A percentile compares a stretch with the other conserved stretches of the same genome.
phyloP scores from a whole-genome alignment of 164 flowering plant genomes.

The Chloranthus sessilifolius region DNA sequence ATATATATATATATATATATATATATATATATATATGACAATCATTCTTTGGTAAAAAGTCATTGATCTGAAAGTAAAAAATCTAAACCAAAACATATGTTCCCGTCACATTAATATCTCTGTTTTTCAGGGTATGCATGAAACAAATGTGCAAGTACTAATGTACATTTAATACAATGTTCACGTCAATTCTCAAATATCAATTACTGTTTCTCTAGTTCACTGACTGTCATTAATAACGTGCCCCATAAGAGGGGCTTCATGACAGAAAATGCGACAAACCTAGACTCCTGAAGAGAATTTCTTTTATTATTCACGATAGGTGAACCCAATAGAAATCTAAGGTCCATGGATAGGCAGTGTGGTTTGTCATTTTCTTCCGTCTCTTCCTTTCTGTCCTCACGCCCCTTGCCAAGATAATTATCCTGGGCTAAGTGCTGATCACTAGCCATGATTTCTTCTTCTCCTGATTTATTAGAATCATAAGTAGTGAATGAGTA shows the following conservation, averaged over 20 bases:
- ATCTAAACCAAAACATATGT: too few relatives aligned
- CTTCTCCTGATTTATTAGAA: slow-evolving; percentile 13
- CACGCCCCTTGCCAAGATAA: slow-evolving; percentile 8
- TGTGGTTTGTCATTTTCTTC: slow-evolving; percentile 8
- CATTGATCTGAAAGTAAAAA: too few relatives aligned
- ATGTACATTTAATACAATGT: too few relatives aligned
- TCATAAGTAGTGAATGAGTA: slow-evolving; percentile 6
- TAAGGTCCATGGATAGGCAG: slow-evolving; percentile 28
- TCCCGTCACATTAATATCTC: too few relatives aligned
- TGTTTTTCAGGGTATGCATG: too few relatives aligned
- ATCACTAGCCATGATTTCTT: slow-evolving; percentile 13
- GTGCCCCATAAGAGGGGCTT: not conserved
- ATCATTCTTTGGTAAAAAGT: too few relatives aligned
- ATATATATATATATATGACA: too few relatives aligned
- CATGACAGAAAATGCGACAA: slow-evolving; percentile 6
- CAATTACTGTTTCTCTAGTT: too few relatives aligned
- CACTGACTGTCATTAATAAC: too few relatives aligned
- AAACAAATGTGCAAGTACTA: too few relatives aligned
- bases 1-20: too few relatives aligned
- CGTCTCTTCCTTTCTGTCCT: slow-evolving; percentile 9
- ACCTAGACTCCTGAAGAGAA: slow-evolving; percentile 38
- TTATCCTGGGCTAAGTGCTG: slow-evolving; percentile 14
- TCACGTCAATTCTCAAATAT: too few relatives aligned
- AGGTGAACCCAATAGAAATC: slow-evolving; percentile 32
- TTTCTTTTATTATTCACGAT: slow-evolving; percentile 11